Conservation (phyloP, 2,329 filamentous ascomycete species). For the Neonectria ditissima region DNA sequence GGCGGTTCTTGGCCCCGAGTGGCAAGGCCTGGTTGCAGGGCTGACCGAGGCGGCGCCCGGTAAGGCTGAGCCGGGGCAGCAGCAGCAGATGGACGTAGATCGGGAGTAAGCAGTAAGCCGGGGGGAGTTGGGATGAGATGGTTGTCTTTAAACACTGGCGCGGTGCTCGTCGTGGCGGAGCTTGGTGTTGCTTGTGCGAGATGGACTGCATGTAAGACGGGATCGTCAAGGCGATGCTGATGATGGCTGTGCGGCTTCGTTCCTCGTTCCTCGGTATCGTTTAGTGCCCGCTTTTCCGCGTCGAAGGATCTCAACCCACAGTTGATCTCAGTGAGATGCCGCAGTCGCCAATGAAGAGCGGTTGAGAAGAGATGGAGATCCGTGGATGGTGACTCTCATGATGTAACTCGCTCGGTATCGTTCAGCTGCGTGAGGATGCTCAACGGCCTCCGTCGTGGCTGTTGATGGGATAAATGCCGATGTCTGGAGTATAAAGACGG, state of each 20-base stretch:
- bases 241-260: not conserved
- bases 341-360: slow-evolving; percentile 2
- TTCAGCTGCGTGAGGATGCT: not conserved
- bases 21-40: slow-evolving; percentile 19
- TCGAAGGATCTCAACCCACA: not conserved
- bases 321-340: not conserved
- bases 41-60: slow-evolving; percentile 1
- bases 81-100: not conserved
- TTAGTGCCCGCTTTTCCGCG: slow-evolving; percentile 3
- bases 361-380: not conserved
- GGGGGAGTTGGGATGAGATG: not conserved
- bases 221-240: not conserved
- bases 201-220: too few species aligned
- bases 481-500: not conserved
- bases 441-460: not conserved
- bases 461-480: too few species aligned
- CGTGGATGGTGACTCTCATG: not conserved
- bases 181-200: too few species aligned
- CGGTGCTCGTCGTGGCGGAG: not conserved
- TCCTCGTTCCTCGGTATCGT: slow-evolving; percentile 20
- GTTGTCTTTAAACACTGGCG: not conserved
- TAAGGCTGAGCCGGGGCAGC: slow-evolving; percentile 10
- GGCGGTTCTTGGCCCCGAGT: not conserved
- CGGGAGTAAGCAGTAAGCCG: not conserved
- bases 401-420: not conserved